Conservation (phyloP, 1,284 basidiomycete species). For the Porodaedalea pini region DNA sequence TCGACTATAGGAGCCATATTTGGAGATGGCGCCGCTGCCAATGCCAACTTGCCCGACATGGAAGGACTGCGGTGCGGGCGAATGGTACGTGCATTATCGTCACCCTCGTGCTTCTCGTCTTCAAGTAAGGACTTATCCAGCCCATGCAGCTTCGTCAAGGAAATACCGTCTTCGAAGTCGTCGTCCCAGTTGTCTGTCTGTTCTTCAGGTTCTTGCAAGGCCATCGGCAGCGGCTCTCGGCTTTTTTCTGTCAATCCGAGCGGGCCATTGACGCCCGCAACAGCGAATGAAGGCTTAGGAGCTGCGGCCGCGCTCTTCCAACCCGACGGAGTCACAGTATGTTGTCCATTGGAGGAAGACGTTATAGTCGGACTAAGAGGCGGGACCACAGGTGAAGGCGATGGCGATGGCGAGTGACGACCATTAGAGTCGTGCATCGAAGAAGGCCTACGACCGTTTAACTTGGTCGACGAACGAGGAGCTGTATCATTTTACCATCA, state of each 20-base stretch:
- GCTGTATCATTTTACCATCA: slow-evolving; percentile 34
- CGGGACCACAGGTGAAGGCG: slow-evolving; percentile 26
- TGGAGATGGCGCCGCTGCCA: slow-evolving; percentile 56
- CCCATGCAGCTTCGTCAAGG: slow-evolving; percentile 79
- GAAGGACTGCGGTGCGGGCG: slow-evolving; percentile 67
- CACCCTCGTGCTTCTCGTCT: slow-evolving; percentile 60
- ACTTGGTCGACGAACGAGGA: slow-evolving; percentile 60
- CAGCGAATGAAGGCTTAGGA: slow-evolving; percentile 16
- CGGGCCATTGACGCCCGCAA: slow-evolving; percentile 14
- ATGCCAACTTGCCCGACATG: slow-evolving; percentile 43
- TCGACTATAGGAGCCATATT: slow-evolving; percentile 70
- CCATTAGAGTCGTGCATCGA: slow-evolving; percentile 31
- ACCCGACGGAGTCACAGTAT: slow-evolving; percentile 21
- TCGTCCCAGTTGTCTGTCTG: slow-evolving; percentile 96
- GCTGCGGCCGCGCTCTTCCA: slow-evolving; percentile 15
- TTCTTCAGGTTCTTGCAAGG: slow-evolving; percentile 68
- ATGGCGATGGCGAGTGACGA: slow-evolving; percentile 40
- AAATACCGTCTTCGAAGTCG: slow-evolving; percentile 93
- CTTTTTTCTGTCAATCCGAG: slow-evolving; percentile 50
- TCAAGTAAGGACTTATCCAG: slow-evolving; percentile 58
- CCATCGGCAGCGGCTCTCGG: slow-evolving; percentile 49
- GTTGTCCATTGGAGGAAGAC: slow-evolving; percentile 29
- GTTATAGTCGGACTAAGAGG: slow-evolving; percentile 32
- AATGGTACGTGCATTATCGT: slow-evolving; percentile 76
- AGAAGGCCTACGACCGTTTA: slow-evolving; percentile 42